Base-by-base conservation (phyloP, 163 green algal species). In the Dunaliella salina region DNA sequence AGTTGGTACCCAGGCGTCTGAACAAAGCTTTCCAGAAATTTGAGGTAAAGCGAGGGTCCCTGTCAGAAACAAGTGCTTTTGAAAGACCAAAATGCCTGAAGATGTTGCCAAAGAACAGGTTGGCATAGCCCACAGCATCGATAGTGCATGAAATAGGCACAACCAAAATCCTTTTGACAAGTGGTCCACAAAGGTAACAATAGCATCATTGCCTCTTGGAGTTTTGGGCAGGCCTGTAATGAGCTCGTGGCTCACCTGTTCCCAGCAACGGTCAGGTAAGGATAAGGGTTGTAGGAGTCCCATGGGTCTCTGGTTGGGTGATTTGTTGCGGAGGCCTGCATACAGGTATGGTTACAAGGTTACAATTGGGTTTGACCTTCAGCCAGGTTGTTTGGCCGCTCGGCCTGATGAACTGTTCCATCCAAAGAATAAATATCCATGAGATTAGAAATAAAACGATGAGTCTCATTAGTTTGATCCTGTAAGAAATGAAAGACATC, bases 141-240 rank as follows among this genome's bases (percentile, higher is more conserved):
- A 72, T 33, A 0, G 69, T 88, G 29, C 17, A 79, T 45, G 26
- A 30, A 17, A 33, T 88, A 0, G 34, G 79, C 18, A 88, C 87
- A 20, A 86, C 72, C 8, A 92, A 86, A 86, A 91, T 80, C 13
- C 30, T 87, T 80, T 94, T 94, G 84, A 75, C 88, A 12, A 94
- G 24, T 88, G 79, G 69, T 95, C 90, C 1, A 94, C 90, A 87
- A 91, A 91, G 13, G 92, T 87, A n/a, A 90, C n/a, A 22, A 94
- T 90, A 25, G 85, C 84, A 82, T 91, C 85, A 82, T 92, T 34
- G 17, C 89, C 88, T 57, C 32, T 35, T 8, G 82, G 57, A 24
- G 91, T 93, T 18, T n/a, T 25, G n/a, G 90, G 91, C 25, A 93
- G 63, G 35, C 90, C 81, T 17, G 87, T 91, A 81, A 94, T 91